Conservation (phyloP, 179 eudicot genomes). For the Dionaea muscipula region DNA sequence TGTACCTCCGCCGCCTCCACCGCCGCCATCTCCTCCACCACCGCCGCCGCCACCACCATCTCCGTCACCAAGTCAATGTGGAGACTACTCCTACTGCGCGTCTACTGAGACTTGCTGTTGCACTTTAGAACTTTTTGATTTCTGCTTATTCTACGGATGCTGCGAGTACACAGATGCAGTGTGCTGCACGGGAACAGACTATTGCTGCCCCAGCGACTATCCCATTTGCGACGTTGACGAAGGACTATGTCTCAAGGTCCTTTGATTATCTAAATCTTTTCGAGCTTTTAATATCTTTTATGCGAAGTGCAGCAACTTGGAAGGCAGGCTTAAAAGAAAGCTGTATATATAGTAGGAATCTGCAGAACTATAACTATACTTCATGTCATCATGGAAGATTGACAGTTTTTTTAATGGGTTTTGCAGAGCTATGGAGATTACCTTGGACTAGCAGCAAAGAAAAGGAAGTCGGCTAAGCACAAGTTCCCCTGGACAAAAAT, state of each 20-base stretch:
- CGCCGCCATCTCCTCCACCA: conserved; percentile 22
- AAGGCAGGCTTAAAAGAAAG: neutral
- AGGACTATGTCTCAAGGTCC: conserved; percentile 51
- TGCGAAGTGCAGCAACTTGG: too few relatives aligned
- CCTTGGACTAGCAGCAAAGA: conserved; percentile 28
- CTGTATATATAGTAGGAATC: neutral
- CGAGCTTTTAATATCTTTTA: neutral
- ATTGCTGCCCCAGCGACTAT: conserved; percentile 56
- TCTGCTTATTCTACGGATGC: conserved; percentile 48
- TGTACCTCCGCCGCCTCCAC: conserved; percentile 20
- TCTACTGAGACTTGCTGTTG: conserved; percentile 54
- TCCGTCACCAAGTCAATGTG: conserved; percentile 41
- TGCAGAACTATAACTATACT: neutral
- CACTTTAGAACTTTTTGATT: conserved; percentile 26
- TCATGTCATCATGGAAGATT: neutral
- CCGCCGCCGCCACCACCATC: conserved; percentile 28
- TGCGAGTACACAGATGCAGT: conserved; percentile 47
- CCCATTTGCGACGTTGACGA: conserved; percentile 45
- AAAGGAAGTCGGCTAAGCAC: conserved; percentile 32
- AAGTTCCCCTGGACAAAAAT: conserved; percentile 50
- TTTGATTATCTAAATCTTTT: neutral
- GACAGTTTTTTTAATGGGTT: neutral
- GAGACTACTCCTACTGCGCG: conserved; percentile 50
- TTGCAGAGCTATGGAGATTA: conserved; percentile 21
- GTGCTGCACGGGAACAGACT: conserved; percentile 43